Evolutionary conservation across 2,329 filamentous ascomycete genomes (phyloP), one percentile per base, ranked within the genome.

Genomic region (Colletotrichum shisoi): DNA sequence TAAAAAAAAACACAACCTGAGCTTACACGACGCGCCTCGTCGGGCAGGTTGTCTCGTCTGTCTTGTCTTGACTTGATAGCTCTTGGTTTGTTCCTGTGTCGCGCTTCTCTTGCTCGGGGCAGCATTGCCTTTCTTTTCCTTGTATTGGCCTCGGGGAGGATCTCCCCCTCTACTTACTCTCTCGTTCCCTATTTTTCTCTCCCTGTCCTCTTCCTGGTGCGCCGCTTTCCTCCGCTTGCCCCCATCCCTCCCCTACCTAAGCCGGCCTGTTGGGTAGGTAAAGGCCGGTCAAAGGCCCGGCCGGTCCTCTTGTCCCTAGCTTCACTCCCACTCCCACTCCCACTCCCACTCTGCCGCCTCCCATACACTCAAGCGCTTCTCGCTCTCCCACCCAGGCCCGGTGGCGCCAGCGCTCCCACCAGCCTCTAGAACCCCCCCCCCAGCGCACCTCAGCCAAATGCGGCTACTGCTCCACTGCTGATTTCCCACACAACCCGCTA

Each of bases 381-480:
- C 13, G 3, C 15, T 4, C 48, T n/a, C 48, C 9, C 48, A 4
- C 44, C 44, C 37, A 42, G 58, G 21, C 44, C 54, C 61, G 54
- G 56, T 45, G 19, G 56, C 54, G 19, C 42, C 24, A 58, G 24
- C 40, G 17, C 45, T 34, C 31, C 8, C 31, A 34, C 45, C 40
- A 60, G 57, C 39, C 56, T 44, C 31, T 9, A 34, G 31, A 24
- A 60, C 21, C 31, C 56, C 42, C 54, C 39, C 42, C 54, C 40
- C 48, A 54, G 49, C 37, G 19, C 39, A 34, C 42, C 19, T 40
- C 52, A 45, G 21, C 59, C 63, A 57, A 57, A 68, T 67, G 66
- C 45, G 57, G 63, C 27, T 53, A 61, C 61, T 53, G 64, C 61
- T 67, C 64, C 64, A 67, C 64, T 64, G 37, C 64, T 64, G 61